phyloP scores from a whole-genome alignment of 352 stramenopile genomes.

The Pythium sp. region DNA sequence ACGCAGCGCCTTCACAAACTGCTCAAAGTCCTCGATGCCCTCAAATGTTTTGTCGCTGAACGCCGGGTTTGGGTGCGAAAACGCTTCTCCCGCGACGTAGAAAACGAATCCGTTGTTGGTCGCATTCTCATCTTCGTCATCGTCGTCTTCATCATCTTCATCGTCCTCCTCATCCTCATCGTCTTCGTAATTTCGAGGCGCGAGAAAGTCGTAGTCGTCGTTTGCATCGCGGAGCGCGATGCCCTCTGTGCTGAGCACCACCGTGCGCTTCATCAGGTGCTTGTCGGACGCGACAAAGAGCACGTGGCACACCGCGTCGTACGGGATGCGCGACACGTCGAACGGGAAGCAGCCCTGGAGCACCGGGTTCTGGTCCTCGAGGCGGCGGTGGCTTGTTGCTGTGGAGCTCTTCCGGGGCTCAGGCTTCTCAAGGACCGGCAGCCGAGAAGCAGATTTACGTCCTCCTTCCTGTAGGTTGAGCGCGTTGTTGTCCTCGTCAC shows the following conservation, averaged over 20 bases:
- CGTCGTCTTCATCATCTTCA: conserved; percentile 25
- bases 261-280: conserved; percentile 52
- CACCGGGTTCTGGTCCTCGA: conserved; percentile 24
- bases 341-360: conserved; percentile 39
- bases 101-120: conserved; percentile 30
- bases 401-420: neutral
- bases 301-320: conserved; percentile 49
- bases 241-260: conserved; percentile 52
- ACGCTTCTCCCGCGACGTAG: conserved; percentile 51
- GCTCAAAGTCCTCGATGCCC: conserved; percentile 47
- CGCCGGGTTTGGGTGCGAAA: conserved; percentile 46
- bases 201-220: conserved; percentile 21
- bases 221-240: conserved; percentile 33
- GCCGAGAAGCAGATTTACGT: neutral
- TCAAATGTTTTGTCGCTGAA: conserved; percentile 48
- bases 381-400: conserved; percentile 11
- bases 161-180: conserved; percentile 18
- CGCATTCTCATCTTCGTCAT: conserved; percentile 23
- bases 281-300: conserved; percentile 60
- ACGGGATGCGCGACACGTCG: conserved; percentile 38
- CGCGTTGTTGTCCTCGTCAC: neutral
- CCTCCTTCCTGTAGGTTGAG: conserved; percentile 11
- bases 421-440: neutral
- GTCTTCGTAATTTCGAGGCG: conserved; percentile 16
- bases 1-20: conserved; percentile 45